phyloP scores from a whole-genome alignment of 306 rosid species.

The Cicer pinnatifidum region DNA sequence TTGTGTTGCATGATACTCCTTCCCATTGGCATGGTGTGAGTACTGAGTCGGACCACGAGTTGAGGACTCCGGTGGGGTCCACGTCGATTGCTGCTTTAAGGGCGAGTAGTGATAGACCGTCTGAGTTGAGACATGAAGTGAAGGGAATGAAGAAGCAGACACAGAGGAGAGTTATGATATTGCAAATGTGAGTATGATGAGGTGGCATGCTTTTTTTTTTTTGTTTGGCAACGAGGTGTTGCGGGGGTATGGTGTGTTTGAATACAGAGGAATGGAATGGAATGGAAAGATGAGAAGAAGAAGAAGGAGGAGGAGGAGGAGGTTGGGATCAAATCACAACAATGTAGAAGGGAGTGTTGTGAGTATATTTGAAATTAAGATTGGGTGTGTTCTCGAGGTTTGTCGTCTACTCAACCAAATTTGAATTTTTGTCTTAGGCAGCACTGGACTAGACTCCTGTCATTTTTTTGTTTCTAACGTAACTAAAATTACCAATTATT shows the following conservation, averaged over 20 bases:
- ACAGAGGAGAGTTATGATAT: background rate
- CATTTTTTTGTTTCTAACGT: too few species aligned
- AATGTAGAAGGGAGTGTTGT: background rate
- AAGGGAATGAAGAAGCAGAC: background rate
- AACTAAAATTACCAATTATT: too few species aligned
- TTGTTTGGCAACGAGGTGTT: constrained; percentile 30
- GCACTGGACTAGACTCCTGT: background rate
- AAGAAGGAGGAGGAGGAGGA: background rate
- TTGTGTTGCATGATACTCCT: constrained; percentile 63
- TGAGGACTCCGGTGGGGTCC: constrained; percentile 64
- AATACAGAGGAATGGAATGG: background rate
- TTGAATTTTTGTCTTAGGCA: background rate
- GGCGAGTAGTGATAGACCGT: constrained; percentile 75
- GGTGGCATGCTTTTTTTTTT: background rate
- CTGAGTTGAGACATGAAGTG: constrained; percentile 56
- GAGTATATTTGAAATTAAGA: background rate
- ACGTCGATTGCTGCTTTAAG: constrained; percentile 73
- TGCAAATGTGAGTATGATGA: background rate
- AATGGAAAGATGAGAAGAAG: background rate
- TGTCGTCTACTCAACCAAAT: background rate
- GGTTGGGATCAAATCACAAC: background rate
- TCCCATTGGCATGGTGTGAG: constrained; percentile 67
- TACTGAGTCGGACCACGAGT: constrained; percentile 64
- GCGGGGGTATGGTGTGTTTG: background rate
- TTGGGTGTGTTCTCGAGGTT: constrained; percentile 13